Conservation (phyloP, 2,329 filamentous ascomycete genomes). For the Apiospora sp. region DNA sequence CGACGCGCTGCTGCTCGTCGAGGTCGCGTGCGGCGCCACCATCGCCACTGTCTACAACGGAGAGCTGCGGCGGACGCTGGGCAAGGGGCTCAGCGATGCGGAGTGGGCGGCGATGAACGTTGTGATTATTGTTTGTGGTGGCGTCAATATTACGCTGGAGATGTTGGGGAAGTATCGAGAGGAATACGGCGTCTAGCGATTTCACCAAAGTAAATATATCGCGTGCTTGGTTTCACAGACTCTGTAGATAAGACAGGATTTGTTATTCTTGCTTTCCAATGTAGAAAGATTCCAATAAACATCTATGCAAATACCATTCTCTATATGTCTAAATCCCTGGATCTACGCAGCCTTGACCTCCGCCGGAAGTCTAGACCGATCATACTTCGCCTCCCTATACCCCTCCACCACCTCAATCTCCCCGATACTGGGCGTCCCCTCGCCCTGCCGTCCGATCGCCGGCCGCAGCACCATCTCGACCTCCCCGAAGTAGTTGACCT, state of each 20-base stretch:
- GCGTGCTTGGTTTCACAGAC: neutral
- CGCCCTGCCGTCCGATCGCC: neutral
- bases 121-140: slow-evolving; percentile 87
- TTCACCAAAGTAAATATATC: neutral
- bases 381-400: slow-evolving; percentile 30
- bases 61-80: slow-evolving; percentile 66
- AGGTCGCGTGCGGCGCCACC: slow-evolving; percentile 85
- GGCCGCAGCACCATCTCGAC: slow-evolving; percentile 50
- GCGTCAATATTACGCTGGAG: slow-evolving; percentile 70
- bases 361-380: slow-evolving; percentile 21
- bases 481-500: slow-evolving; percentile 68
- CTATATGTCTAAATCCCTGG: too few species aligned
- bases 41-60: slow-evolving; percentile 74
- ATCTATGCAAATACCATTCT: neutral
- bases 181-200: slow-evolving; percentile 47
- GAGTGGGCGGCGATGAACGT: slow-evolving; percentile 74
- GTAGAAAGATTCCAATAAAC: neutral
- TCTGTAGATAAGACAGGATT: neutral
- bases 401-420: neutral
- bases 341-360: neutral
- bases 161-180: slow-evolving; percentile 66
- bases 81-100: slow-evolving; percentile 58
- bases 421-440: neutral
- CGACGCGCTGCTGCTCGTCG: slow-evolving; percentile 82
- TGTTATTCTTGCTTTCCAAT: neutral